Percentiles rank a stretch among this genome's conserved stretches.
These are phyloP conservation scores for California macrophylla DNA, from an alignment of 441 rosid species.

Conservation along the genomic window DNA sequence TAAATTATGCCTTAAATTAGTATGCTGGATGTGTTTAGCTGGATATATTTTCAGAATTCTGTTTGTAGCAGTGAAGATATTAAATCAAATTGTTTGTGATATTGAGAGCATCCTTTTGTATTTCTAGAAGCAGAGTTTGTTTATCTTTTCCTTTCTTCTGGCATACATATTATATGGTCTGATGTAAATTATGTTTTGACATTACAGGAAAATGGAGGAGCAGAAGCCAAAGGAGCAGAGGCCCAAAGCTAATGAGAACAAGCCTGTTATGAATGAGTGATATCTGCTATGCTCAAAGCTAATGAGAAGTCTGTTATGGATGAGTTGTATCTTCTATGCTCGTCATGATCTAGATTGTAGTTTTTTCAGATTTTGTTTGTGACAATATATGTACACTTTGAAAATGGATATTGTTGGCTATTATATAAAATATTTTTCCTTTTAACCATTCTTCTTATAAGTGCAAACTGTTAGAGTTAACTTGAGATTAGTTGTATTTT, in stretches of 20 bases:
- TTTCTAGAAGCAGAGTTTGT: background rate
- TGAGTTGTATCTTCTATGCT: constrained; percentile 29
- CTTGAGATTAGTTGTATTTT: background rate
- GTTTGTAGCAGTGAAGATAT: background rate
- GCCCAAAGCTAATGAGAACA: constrained; percentile 84
- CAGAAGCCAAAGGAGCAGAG: constrained; percentile 87
- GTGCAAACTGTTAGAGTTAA: background rate
- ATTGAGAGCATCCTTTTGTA: background rate
- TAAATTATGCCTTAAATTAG: background rate
- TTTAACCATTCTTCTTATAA: background rate
- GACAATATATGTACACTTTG: background rate
- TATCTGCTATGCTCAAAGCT: constrained; percentile 36
- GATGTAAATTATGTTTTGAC: constrained; percentile 1
- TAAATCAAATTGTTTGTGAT: background rate
- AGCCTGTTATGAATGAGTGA: constrained; percentile 84
- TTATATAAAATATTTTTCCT: background rate
- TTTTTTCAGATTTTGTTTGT: background rate
- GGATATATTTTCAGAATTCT: background rate
- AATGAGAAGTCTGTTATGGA: constrained; percentile 92
- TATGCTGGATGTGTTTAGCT: background rate
- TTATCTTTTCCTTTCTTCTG: background rate
- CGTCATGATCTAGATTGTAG: constrained; percentile 4
- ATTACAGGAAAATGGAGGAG: constrained; percentile 73
- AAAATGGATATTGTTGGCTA: background rate
- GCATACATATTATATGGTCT: background rate